These are phyloP conservation scores for Coemansia reversa DNA, from an alignment of 192 early-diverging fungal species.

Conservation along the genomic window DNA sequence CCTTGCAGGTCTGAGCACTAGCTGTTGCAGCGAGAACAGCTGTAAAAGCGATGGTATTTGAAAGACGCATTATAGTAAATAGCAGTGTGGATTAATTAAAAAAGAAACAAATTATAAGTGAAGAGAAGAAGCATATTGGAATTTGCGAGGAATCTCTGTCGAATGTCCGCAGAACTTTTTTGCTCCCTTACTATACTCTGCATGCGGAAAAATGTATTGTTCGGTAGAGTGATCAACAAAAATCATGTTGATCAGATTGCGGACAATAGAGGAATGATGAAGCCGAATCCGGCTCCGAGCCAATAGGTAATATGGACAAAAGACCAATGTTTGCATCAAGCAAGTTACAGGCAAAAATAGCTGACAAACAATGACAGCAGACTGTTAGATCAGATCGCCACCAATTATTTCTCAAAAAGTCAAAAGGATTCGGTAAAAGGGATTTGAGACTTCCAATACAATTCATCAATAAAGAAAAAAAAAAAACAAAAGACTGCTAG, in stretches of 20 bases:
- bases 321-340: too few relatives aligned
- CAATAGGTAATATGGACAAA: too few relatives aligned
- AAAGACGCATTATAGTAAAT: conserved; percentile 17
- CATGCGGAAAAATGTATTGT: too few relatives aligned
- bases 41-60: conserved; percentile 19
- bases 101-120: conserved; percentile 7
- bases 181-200: background rate
- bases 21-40: conserved; percentile 8
- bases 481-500: background rate
- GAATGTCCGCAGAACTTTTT: too few relatives aligned
- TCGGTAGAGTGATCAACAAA: too few relatives aligned
- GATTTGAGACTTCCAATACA: background rate
- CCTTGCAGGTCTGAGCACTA: conserved; percentile 27
- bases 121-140: conserved; percentile 5
- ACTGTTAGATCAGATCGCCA: background rate
- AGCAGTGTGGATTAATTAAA: background rate
- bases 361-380: background rate
- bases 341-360: too few relatives aligned
- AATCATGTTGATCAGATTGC: too few relatives aligned
- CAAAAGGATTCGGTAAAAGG: conserved; percentile 6
- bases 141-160: background rate
- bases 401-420: conserved; percentile 1
- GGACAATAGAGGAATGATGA: too few relatives aligned
- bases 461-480: background rate
- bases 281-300: too few relatives aligned